These are phyloP conservation scores for Lactarius akahatsu DNA, from an alignment of 768 basidiomycete species.

Conservation along the genomic window DNA sequence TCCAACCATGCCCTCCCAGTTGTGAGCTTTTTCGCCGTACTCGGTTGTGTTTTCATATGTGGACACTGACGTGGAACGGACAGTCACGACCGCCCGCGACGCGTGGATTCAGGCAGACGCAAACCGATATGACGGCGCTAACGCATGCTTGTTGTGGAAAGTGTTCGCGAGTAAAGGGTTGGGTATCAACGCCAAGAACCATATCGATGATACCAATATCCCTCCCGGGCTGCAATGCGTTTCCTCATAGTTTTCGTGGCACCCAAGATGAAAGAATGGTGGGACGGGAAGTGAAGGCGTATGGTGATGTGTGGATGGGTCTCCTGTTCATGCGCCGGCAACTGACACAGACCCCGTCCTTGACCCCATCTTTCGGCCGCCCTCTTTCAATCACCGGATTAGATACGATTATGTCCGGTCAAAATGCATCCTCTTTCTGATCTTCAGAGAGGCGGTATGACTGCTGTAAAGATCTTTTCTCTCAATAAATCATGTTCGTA, in stretches of 20 bases:
- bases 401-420: too few relatives aligned
- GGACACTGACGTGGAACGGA: background rate
- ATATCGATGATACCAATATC: background rate
- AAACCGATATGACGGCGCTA: conserved; percentile 46
- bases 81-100: conserved; percentile 48
- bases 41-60: too few relatives aligned
- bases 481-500: too few relatives aligned
- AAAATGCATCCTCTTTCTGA: too few relatives aligned
- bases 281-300: background rate
- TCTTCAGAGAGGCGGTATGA: too few relatives aligned
- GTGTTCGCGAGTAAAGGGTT: conserved; percentile 52
- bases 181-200: conserved; percentile 35
- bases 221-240: background rate
- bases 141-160: conserved; percentile 47
- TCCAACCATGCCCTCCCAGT: conserved; percentile 51
- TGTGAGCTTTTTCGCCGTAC: conserved; percentile 37
- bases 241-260: background rate
- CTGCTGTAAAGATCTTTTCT: too few relatives aligned
- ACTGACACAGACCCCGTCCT: too few relatives aligned
- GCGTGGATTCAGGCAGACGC: conserved; percentile 54
- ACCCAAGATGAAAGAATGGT: background rate
- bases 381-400: too few relatives aligned
- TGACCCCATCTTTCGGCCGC: too few relatives aligned
- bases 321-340: too few relatives aligned
- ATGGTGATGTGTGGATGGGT: background rate